Conservation (phyloP, 2,329 filamentous ascomycete genomes). For the Fusarium longipes region DNA sequence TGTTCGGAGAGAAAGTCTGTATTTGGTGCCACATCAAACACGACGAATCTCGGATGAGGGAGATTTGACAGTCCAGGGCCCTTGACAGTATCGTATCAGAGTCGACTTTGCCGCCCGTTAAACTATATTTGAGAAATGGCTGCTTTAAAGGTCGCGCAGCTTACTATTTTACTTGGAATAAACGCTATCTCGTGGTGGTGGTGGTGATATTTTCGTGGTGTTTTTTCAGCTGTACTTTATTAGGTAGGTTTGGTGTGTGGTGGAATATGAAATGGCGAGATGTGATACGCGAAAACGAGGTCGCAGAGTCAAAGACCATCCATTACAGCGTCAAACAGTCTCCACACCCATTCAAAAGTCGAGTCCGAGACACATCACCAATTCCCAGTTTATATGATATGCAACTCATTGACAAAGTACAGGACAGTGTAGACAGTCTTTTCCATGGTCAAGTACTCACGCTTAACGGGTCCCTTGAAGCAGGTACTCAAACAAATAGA, state of each 20-base stretch:
- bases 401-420: slow-evolving; percentile 7
- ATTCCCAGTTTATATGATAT: slow-evolving; percentile 11
- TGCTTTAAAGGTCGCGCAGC: slow-evolving; percentile 19
- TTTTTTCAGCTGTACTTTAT: slow-evolving; percentile 26
- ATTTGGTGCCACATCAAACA: slow-evolving; percentile 27
- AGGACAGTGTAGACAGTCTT: slow-evolving; percentile 7
- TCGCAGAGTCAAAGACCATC: slow-evolving; percentile 14
- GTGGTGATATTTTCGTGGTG: slow-evolving; percentile 24
- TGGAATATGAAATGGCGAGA: background rate
- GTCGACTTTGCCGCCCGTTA: slow-evolving; percentile 23
- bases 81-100: slow-evolving; percentile 22
- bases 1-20: slow-evolving; percentile 6
- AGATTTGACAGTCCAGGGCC: slow-evolving; percentile 36
- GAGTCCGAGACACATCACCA: slow-evolving; percentile 7
- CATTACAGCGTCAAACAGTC: slow-evolving; percentile 12
- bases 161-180: background rate
- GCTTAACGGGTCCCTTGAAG: slow-evolving; percentile 9
- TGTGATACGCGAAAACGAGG: slow-evolving; percentile 11
- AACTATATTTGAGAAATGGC: slow-evolving; percentile 8
- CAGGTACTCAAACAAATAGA: slow-evolving; percentile 12
- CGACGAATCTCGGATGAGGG: slow-evolving; percentile 16
- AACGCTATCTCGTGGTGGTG: background rate
- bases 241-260: background rate
- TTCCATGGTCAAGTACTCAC: background rate
- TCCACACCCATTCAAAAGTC: slow-evolving; percentile 7